Evolutionary conservation across 2,329 filamentous ascomycete species (phyloP).

Genomic region (Alternaria rosae): DNA sequence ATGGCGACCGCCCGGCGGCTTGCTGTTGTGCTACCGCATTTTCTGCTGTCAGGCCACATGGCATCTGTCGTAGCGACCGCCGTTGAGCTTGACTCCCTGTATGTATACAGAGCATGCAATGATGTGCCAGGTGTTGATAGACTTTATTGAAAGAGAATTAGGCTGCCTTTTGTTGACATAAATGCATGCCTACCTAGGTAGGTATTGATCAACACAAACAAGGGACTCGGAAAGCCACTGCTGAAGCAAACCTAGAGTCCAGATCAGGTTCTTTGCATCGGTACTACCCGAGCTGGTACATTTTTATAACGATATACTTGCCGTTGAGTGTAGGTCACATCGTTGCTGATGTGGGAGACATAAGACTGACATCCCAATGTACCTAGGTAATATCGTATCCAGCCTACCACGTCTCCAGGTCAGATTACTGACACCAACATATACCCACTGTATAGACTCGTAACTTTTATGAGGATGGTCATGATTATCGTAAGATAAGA

Average conservation of each 20-base stretch:
- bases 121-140: not conserved
- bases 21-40: not conserved
- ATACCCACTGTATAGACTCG: not conserved
- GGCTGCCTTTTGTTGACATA: not conserved
- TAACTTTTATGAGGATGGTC: not conserved
- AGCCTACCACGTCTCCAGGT: not conserved
- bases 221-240: not conserved
- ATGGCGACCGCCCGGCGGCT: not conserved
- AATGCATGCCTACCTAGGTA: not conserved
- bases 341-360: not conserved
- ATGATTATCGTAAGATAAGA: not conserved
- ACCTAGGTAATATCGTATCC: not conserved
- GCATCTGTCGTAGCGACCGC: not conserved
- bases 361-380: not conserved
- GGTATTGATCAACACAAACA: not conserved
- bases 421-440: not conserved
- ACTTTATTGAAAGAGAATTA: not conserved
- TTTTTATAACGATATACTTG: not conserved
- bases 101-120: not conserved
- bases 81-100: not conserved
- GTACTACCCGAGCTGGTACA: not conserved
- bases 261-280: not conserved
- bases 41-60: constrained; percentile 2
- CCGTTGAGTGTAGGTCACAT: not conserved
- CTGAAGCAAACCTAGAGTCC: not conserved